These are phyloP conservation scores for Phytophthora ohioensis DNA, from an alignment of 352 stramenopile species.

Conservation along the genomic window DNA sequence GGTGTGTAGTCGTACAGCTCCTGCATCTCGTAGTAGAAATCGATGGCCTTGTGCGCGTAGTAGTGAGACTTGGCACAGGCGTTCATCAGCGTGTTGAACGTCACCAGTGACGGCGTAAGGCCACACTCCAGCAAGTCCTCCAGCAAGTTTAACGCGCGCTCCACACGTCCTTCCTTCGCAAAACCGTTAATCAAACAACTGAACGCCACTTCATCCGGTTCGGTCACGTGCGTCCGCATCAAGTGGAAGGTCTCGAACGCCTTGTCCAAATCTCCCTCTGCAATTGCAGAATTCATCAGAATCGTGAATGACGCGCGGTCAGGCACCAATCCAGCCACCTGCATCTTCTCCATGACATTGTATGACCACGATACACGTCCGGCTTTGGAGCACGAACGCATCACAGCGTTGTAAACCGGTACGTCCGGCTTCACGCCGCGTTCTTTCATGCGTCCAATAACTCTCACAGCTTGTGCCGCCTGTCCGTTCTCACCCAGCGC, in stretches of 20 bases:
- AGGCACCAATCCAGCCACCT: conserved; percentile 72
- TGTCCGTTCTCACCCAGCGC: conserved; percentile 58
- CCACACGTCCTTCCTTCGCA: conserved; percentile 76
- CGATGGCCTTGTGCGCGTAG: conserved; percentile 84
- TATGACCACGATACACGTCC: conserved; percentile 75
- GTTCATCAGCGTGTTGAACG: conserved; percentile 84
- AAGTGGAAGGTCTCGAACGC: conserved; percentile 88
- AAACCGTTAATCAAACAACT: conserved; percentile 79
- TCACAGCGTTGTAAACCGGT: conserved; percentile 81
- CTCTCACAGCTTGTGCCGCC: conserved; percentile 65
- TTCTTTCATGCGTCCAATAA: conserved; percentile 85
- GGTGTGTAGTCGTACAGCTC: conserved; percentile 87
- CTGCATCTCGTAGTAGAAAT: conserved; percentile 91
- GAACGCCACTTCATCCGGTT: conserved; percentile 79
- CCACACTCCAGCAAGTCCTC: conserved; percentile 80
- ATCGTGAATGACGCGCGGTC: conserved; percentile 82
- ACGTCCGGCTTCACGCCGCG: conserved; percentile 64
- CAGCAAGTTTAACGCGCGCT: conserved; percentile 77
- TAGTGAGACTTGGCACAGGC: conserved; percentile 87
- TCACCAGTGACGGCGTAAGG: conserved; percentile 73
- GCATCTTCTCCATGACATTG: conserved; percentile 90
- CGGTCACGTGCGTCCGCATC: conserved; percentile 77
- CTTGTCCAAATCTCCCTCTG: conserved; percentile 76
- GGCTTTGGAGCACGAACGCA: conserved; percentile 83
- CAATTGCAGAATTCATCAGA: conserved; percentile 81